A percentile compares a stretch with the other conserved stretches of the same genome.
phyloP scores from a whole-genome alignment of 306 rosid genomes.

The Malus sylvestris region DNA sequence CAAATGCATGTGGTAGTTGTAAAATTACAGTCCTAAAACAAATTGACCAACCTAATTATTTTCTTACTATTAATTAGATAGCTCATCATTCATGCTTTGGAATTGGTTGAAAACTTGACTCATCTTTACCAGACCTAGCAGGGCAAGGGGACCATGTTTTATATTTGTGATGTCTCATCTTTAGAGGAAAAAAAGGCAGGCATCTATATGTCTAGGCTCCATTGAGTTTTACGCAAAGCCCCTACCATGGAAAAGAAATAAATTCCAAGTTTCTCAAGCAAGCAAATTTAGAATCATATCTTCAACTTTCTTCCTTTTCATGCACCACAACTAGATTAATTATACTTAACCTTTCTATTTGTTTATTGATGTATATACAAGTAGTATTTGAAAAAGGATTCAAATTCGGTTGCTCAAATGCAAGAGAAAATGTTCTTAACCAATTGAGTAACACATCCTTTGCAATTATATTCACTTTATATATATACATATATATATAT shows the following conservation, averaged over 20 bases:
- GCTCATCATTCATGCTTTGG: conserved; percentile 12
- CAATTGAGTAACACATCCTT: neutral
- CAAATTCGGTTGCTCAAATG: neutral
- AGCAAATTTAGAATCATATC: conserved; percentile 35
- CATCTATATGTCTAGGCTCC: conserved; percentile 11
- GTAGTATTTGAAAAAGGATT: neutral
- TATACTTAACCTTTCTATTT: neutral
- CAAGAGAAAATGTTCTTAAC: no score
- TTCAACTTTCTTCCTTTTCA: neutral
- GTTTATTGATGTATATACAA: no score
- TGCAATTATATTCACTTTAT: no score
- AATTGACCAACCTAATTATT: neutral
- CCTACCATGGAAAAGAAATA: conserved; percentile 8
- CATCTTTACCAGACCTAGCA: conserved; percentile 26
- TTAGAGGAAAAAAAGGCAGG: conserved; percentile 2
- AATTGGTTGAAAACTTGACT: conserved; percentile 30
- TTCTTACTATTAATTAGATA: neutral
- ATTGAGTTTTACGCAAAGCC: conserved; percentile 57
- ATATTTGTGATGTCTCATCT: conserved; percentile 25
- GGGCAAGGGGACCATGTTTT: conserved; percentile 22
- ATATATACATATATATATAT: no score
- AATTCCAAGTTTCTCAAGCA: conserved; percentile 36
- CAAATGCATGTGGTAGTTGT: neutral
- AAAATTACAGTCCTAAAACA: neutral
- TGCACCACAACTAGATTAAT: neutral